Evolutionary conservation across 139 green algal genomes (phyloP), one percentile per base, ranked within the genome.

Genomic region (Ettlia oleoabundans): DNA sequence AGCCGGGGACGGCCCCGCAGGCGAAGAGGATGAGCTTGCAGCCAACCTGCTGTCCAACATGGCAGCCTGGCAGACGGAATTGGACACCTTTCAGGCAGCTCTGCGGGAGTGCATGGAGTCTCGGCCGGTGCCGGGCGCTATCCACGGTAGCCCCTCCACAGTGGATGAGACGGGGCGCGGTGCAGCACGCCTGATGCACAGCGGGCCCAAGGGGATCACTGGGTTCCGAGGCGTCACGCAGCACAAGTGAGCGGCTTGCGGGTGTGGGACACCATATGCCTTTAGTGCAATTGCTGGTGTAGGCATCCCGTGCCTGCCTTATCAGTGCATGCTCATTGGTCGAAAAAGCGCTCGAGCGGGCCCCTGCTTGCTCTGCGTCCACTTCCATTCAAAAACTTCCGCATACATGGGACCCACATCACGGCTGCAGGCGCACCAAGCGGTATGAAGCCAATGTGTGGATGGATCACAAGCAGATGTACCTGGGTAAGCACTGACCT

Each of bases 401-500:
- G 47, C 47, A 10, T 13, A 3, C 68, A 21, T 2, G 19, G 7
- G 1, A 19, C 71, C 51, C 6, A 22, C 71, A 18, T 26, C 32
- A 4, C 41, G n/a, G n/a, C 52, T 52, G 73, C 73, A 80, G 73
- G 73, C 51, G 73, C 52, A 80, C 73, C 52, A 68, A 52, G 37
- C 73, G 73, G 24, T 80, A 41, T 5, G 73, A 80, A 52, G 73
- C 73, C 73, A 80, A 80, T 26, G 73, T 80, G 37, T 80, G 73
- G 73, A 80, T 80, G 73, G 73, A 80, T 26, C 73, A 80, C 73
- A 80, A 80, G 73, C 73, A 80, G 73, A 80, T 80, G 73, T 80
- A 80, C 37, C 73, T 80, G 26, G 73, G 73, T 80, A 52, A 2
- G 73, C 21, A 28, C 18, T 21, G 43, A 30, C 43, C 1, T 8